A percentile compares a stretch with the other conserved stretches of the same genome.
These are phyloP conservation scores for Solanum infundibuliforme DNA, from an alignment of 257 asterid genomes.

Conservation along the genomic window DNA sequence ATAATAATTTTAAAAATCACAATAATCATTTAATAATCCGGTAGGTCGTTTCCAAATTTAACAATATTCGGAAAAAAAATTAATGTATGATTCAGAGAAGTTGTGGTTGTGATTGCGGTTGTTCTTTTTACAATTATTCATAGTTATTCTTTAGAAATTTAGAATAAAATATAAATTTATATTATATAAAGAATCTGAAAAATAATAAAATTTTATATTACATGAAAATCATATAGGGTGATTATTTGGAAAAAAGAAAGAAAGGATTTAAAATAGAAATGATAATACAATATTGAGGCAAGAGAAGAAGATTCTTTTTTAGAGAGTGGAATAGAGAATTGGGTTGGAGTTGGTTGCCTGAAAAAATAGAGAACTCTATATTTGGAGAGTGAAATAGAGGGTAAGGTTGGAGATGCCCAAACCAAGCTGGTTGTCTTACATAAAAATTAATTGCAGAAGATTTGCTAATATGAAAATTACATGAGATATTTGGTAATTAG, in stretches of 20 bases:
- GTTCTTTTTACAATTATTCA: too few species aligned
- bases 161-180: too few species aligned
- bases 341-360: background rate
- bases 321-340: background rate
- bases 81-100: too few species aligned
- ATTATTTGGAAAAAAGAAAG: background rate
- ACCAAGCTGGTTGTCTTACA: background rate
- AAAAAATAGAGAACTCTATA: too few species aligned
- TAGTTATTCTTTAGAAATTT: too few species aligned
- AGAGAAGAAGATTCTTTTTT: background rate
- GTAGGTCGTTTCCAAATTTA: too few species aligned
- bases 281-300: background rate
- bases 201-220: too few species aligned
- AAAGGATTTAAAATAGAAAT: background rate
- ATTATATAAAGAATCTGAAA: too few species aligned
- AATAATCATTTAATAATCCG: too few species aligned
- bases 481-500: background rate
- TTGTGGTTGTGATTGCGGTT: too few species aligned
- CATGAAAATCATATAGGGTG: background rate
- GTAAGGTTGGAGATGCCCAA: background rate
- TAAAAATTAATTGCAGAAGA: background rate
- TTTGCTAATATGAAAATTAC: background rate
- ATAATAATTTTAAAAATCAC: too few species aligned
- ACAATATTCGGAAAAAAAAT: too few species aligned
- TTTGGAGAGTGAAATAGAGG: background rate